A percentile compares a stretch with the other conserved stretches of the same genome.
phyloP scores from a whole-genome alignment of 805 yeast genomes.

The Lipomyces yamadae region DNA sequence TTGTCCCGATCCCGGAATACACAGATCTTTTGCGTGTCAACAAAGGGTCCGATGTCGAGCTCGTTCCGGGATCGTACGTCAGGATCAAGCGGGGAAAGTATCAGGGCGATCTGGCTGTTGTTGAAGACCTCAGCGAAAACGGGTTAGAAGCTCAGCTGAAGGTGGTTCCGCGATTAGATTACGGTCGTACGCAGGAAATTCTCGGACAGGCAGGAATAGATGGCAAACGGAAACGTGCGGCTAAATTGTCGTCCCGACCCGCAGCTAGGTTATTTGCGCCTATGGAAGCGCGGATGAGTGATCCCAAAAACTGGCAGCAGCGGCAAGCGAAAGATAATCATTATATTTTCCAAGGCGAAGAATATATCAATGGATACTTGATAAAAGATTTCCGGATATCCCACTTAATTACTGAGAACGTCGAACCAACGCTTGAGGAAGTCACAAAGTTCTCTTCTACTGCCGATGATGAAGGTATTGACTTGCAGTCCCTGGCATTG shows the following conservation, averaged over 20 bases:
- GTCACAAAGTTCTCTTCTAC: slow-evolving; percentile 72
- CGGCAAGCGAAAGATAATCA: slow-evolving; percentile 59
- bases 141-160: slow-evolving; percentile 94
- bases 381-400: slow-evolving; percentile 85
- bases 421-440: slow-evolving; percentile 87
- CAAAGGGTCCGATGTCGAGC: slow-evolving; percentile 82
- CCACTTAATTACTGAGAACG: slow-evolving; percentile 74
- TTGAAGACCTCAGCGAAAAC: slow-evolving; percentile 89
- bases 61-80: slow-evolving; percentile 91
- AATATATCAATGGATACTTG: slow-evolving; percentile 85
- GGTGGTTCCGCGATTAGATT: slow-evolving; percentile 90
- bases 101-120: slow-evolving; percentile 89
- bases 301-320: slow-evolving; percentile 63
- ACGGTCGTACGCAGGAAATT: slow-evolving; percentile 59
- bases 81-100: slow-evolving; percentile 89
- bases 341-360: slow-evolving; percentile 82
- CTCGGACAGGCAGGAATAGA: slow-evolving; percentile 45
- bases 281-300: slow-evolving; percentile 85
- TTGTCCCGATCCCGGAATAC: slow-evolving; percentile 94
- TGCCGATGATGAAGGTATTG: slow-evolving; percentile 78
- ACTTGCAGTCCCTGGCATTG: slow-evolving; percentile 82
- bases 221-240: slow-evolving; percentile 58
- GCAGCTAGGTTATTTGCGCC: slow-evolving; percentile 86
- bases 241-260: slow-evolving; percentile 71
- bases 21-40: slow-evolving; percentile 91